These are phyloP conservation scores for Eutypa lata DNA, from an alignment of 2,329 filamentous ascomycete genomes.

Conservation along the genomic window DNA sequence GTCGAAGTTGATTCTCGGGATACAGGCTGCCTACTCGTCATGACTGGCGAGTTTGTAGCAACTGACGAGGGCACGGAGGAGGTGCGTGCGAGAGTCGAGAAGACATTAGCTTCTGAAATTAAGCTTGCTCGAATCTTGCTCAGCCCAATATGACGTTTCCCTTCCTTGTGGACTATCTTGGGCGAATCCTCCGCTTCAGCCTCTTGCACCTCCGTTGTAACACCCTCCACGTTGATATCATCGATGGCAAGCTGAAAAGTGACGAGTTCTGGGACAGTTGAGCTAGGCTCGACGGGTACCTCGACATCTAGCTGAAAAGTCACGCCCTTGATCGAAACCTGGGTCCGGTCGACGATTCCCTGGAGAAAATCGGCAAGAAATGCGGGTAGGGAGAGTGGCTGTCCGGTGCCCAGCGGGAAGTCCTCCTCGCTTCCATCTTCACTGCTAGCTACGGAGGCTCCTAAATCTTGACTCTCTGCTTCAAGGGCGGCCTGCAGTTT, in stretches of 20 bases:
- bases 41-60: conserved; percentile 43
- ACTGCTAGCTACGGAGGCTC: conserved; percentile 57
- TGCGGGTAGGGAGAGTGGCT: conserved; percentile 63
- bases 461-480: conserved; percentile 59
- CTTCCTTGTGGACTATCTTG: conserved; percentile 50
- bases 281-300: conserved; percentile 46
- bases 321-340: conserved; percentile 64
- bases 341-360: conserved; percentile 68
- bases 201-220: conserved; percentile 42
- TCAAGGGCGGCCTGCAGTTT: conserved; percentile 67
- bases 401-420: conserved; percentile 63
- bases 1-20: conserved; percentile 18
- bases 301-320: conserved; percentile 64
- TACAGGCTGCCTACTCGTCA: conserved; percentile 25
- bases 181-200: conserved; percentile 29
- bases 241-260: conserved; percentile 65
- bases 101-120: conserved; percentile 65
- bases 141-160: conserved; percentile 64
- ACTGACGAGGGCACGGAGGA: conserved; percentile 58
- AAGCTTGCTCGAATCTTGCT: conserved; percentile 61
- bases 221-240: conserved; percentile 63
- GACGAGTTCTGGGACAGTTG: conserved; percentile 49
- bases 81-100: conserved; percentile 56
- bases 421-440: conserved; percentile 64
- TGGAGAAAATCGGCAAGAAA: conserved; percentile 72